Base-by-base conservation (phyloP, 371 early-diverging fungal genomes). In the Nematocida minor region DNA sequence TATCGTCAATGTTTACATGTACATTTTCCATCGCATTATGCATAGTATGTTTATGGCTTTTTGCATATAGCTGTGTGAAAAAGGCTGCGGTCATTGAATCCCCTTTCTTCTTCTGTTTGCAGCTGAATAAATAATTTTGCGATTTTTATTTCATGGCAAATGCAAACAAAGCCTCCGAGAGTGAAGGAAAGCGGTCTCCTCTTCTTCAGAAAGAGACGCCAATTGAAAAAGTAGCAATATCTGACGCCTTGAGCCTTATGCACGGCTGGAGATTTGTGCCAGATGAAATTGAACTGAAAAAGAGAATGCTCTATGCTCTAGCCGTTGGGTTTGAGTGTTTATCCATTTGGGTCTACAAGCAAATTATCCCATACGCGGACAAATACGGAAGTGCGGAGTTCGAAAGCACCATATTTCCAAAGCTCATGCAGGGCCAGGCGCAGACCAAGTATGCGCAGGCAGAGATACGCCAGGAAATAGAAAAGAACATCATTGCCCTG, bases 211-310 rank as follows among this genome's bases (percentile, higher is more conserved):
- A 69, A 27, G 69, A 69, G 9, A 34, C 16, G 27, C 7, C 36
- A 22, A 22, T 66, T 14, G 77, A 66, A 25, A 74, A 34, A 55
- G 31, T 74, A 9, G 29, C 25, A 31, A n/a, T 20, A 16, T 79
- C 29, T 14, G 63, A 74, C 14, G 42, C 46, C 31, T 46, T 74
- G 16, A 64, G 42, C 38, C 9, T 74, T 25, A 40, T 74, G 66
- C 40, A 74, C 34, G 66, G 77, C 2, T 74, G 77, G 77, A 74
- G 77, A 54, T 25, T 63, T 34, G 64, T 74, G 36, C 77, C 77
- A 14, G 77, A 74, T 22, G 54, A 62, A 16, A 29, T 62, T 25
- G 32, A 40, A 22, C 36, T 74, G 16, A 63, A 66, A 31, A 74
- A 74, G 34, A 49, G 49, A 32, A 42, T 74, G 27, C n/a, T 74